Conservation (phyloP, 805 yeast genomes). For the Zygoascus ofunaensis region DNA sequence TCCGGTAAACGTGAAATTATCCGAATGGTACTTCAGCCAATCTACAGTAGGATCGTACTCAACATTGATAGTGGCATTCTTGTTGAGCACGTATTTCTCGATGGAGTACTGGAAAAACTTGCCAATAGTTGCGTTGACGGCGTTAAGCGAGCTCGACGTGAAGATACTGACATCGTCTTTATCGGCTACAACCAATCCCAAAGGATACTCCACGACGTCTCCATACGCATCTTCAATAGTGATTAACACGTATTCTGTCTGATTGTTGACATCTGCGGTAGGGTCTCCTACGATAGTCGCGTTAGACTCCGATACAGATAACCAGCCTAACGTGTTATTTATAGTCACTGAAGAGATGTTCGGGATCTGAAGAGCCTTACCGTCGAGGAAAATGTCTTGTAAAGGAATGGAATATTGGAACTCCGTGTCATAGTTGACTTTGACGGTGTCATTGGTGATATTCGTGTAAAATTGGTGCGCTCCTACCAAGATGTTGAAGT, state of each 20-base stretch:
- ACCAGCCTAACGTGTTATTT: conserved; percentile 61
- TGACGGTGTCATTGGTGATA: conserved; percentile 48
- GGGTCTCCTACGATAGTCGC: conserved; percentile 62
- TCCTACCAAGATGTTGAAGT: conserved; percentile 71
- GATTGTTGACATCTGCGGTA: conserved; percentile 39
- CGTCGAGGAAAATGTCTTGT: conserved; percentile 56
- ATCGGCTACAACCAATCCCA: conserved; percentile 18
- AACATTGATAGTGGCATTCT: conserved; percentile 10
- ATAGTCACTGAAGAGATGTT: conserved; percentile 49
- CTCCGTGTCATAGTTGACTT: conserved; percentile 54
- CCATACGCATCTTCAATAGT: conserved; percentile 32
- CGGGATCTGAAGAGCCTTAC: conserved; percentile 34
- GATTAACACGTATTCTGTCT: conserved; percentile 30
- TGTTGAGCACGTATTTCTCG: conserved; percentile 8
- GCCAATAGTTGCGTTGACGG: conserved; percentile 65
- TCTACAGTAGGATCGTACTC: conserved; percentile 30
- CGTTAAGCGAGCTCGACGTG: conserved; percentile 40
- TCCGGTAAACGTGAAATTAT: conserved; percentile 64
- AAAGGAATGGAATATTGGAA: conserved; percentile 56
- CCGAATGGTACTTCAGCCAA: conserved; percentile 56
- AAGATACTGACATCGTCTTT: conserved; percentile 20
- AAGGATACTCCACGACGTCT: conserved; percentile 26
- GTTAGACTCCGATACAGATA: conserved; percentile 49
- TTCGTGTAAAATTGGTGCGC: conserved; percentile 76
- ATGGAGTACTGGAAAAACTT: conserved; percentile 45